Evolutionary conservation across 2,329 filamentous ascomycete species (phyloP), one percentile per base, ranked within the genome.

Genomic region (Fusarium agapanthi): DNA sequence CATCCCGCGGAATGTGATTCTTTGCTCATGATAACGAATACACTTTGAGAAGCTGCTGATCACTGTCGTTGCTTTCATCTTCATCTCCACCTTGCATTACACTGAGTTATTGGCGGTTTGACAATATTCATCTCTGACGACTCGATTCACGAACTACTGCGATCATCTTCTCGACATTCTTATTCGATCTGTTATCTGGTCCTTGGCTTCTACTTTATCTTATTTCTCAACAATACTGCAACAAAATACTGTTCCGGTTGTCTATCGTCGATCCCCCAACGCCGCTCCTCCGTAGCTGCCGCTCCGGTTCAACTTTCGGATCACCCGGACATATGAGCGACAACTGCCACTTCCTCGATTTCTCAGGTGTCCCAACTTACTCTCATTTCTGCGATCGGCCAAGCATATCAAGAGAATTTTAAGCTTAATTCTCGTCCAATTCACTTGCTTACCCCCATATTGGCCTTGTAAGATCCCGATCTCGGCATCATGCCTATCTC

Each of bases 231-330:
- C 35, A 38, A 54, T 47, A 40, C 45, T 40, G 40, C 35, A 70
- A 57, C 20, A 44, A 38, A 40, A 55, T 51, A 43, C 65, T 66
- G 22, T 66, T 24, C 15, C 43, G 50, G 61, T 55, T 61, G 61
- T 58, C 59, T 50, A 48, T 58, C 64, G 65, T 54, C 72, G 73
- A 75, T 71, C 73, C 57, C 69, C 62, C 64, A 55, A 65, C 56
- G 35, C 44, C 45, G 40, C 65, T 71, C 60, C 43, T 69, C 45
- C 61, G 60, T 63, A 47, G 30, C 59, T 69, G 37, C 64, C 65
- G 57, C 55, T 62, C 75, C 75, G 71, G 63, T 55, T 61, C 54
- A 62, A 55, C 67, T 62, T 62, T 75, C 75, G 75, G 75, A 75
- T 68, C 62, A 56, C 50, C 62, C 61, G 56, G 63, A 73, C 51